Base-by-base conservation (phyloP, 495 filamentous ascomycete genomes). In the Lasiosphaeris hirsuta region DNA sequence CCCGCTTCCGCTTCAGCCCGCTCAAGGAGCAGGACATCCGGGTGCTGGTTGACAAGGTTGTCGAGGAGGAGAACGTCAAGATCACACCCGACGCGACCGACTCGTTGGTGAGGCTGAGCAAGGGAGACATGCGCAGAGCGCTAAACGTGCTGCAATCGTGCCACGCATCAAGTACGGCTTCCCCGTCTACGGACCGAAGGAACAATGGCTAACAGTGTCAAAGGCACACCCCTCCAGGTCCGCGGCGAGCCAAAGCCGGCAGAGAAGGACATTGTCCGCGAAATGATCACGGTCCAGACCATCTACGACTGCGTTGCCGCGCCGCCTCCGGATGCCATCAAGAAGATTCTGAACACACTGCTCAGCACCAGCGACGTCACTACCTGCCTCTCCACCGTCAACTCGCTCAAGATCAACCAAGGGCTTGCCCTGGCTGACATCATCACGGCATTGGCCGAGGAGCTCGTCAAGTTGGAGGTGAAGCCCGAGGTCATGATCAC, bases 221-320 rank as follows among this genome's bases (percentile, higher is more conserved):
- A 18, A 80, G 77, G 87, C 58, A 91, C 86, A 36, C 90, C 90
- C 1, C 78, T 95, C 37, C 87, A 86, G 33, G 73, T 81, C 9
- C 83, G 79, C 48, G 78, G 86, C 54, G 82, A 72, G 0, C 81
- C 87, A 33, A 84, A 87, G 70, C 67, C 78, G n/a, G 52, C 70
- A 46, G 76, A 75, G 61, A 78, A 71, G 73, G 84, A 76, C 50
- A 84, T 87, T 34, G 71, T 81, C n/a, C 81, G 89, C 11, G 93
- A 97, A 60, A 79, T 80, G 9, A 96, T 97, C 75, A 97, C 92
- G 19, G 88, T 90, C 60, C 81, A 86, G 42, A 92, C 92, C 6
- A 96, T 99, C 67, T 97, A 96, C 77, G 90, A 95, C 72, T 99
- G 94, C 71, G 94, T 99, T 68, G 95, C 95, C 33, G 91, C 94